A percentile compares a stretch with the other conserved stretches of the same genome.
Evolutionary conservation across 179 eudicot genomes (phyloP).

Genomic region (Silene noctiflora): DNA sequence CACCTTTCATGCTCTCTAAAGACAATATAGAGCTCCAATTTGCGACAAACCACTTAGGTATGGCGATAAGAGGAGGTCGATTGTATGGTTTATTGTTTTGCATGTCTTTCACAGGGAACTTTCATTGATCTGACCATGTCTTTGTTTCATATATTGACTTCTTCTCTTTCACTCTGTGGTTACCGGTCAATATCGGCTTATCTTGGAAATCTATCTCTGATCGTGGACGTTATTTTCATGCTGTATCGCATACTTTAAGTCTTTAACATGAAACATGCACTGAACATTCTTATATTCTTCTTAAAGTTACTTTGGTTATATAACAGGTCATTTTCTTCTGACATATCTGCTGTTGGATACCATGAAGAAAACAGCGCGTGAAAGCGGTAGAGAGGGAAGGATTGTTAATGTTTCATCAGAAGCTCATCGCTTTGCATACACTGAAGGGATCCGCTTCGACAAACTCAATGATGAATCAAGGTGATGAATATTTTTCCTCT

Average conservation of each 20-base stretch:
- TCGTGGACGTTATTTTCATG: not conserved
- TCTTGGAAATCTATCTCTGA: slow-evolving; percentile 1
- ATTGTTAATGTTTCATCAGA: slow-evolving; percentile 80
- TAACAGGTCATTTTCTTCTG: slow-evolving; percentile 85
- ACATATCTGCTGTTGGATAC: slow-evolving; percentile 67
- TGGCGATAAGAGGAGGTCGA: slow-evolving; percentile 21
- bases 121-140: not conserved
- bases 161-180: not conserved
- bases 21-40: slow-evolving; percentile 80
- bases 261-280: not conserved
- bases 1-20: slow-evolving; percentile 56
- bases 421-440: slow-evolving; percentile 54
- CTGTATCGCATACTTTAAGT: not conserved
- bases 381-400: slow-evolving; percentile 66
- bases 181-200: not conserved
- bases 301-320: not conserved
- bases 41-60: slow-evolving; percentile 84
- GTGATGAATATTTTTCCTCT: slow-evolving; percentile 33
- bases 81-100: not conserved
- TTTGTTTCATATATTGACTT: not conserved
- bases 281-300: slow-evolving; percentile 10
- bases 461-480: slow-evolving; percentile 55
- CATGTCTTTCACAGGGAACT: not conserved
- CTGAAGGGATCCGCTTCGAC: slow-evolving; percentile 75
- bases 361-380: slow-evolving; percentile 63